Evolutionary conservation across 306 rosid species (phyloP), one percentile per base, ranked within the genome.

Genomic region (Lathyrus aphaca): DNA sequence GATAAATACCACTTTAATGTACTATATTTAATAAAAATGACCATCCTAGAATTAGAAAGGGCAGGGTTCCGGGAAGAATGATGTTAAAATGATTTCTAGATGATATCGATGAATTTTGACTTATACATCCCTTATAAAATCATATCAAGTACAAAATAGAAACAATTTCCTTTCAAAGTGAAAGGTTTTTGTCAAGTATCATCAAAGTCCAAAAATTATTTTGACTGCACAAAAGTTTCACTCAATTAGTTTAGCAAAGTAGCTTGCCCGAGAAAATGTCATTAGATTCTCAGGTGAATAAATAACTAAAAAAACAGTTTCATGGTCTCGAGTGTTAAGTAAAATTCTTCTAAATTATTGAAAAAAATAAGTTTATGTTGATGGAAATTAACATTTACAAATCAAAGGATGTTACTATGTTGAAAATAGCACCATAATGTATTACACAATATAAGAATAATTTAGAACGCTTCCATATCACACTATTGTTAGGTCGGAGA

Each of bases 241-340:
- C 29, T 37, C 51, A 30, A 11, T 37, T 55, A 49, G 38, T 61
- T 71, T 23, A 39, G 50, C 32, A 66, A n/a, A n/a, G n/a, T n/a
- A n/a, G n/a, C n/a, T n/a, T n/a, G n/a, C n/a, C n/a, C n/a, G n/a
- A n/a, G n/a, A n/a, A n/a, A n/a, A n/a, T n/a, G n/a, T n/a, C n/a
- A n/a, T n/a, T n/a, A n/a, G n/a, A n/a, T n/a, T n/a, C n/a, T n/a
- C n/a, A n/a, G n/a, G n/a, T n/a, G n/a, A 46, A 40, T 30, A 18
- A 60, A 30, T 19, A 40, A 14, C 10, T 6, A 10, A 66, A 4
- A 30, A 30, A 45, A 72, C 15, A 39, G 19, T n/a, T 9, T 46
- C 66, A 30, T 38, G 30, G 69, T 66, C 12, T 46, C 70, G 42
- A 57, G 73, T 66, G 64, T 50, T 16, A 46, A 15, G 46, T 44